These are phyloP conservation scores for Trichocladium uniseriatum DNA, from an alignment of 495 filamentous ascomycete species.

Conservation along the genomic window DNA sequence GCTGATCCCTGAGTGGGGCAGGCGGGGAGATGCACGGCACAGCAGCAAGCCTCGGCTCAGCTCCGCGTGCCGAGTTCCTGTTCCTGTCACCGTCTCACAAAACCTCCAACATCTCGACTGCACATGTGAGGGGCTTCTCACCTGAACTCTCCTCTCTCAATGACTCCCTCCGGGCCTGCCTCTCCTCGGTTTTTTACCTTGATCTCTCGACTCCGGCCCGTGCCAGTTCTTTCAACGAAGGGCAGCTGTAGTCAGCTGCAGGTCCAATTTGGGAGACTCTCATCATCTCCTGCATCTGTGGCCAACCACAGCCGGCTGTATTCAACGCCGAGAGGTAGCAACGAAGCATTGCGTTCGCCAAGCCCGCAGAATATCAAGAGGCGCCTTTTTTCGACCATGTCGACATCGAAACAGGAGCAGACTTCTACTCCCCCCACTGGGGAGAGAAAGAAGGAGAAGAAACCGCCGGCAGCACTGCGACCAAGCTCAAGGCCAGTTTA, in stretches of 20 bases:
- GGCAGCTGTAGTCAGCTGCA: no score
- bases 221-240: neutral
- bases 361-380: no score
- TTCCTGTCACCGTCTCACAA: neutral
- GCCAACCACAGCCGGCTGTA: no score
- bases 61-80: neutral
- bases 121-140: neutral
- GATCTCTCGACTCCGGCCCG: neutral
- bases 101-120: neutral
- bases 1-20: conserved; percentile 4
- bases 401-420: neutral
- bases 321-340: no score
- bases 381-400: neutral
- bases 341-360: no score
- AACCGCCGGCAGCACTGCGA: conserved; percentile 1
- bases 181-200: neutral
- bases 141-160: neutral
- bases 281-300: no score
- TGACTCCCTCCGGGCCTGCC: neutral
- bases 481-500: conserved; percentile 13
- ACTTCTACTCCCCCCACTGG: neutral
- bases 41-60: conserved; percentile 5
- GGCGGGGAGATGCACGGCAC: neutral
- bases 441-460: conserved; percentile 3
- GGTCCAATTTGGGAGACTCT: no score